Evolutionary conservation across 139 green algal species (phyloP).

Genomic region (Auxenochlorella pyrenoidosa): DNA sequence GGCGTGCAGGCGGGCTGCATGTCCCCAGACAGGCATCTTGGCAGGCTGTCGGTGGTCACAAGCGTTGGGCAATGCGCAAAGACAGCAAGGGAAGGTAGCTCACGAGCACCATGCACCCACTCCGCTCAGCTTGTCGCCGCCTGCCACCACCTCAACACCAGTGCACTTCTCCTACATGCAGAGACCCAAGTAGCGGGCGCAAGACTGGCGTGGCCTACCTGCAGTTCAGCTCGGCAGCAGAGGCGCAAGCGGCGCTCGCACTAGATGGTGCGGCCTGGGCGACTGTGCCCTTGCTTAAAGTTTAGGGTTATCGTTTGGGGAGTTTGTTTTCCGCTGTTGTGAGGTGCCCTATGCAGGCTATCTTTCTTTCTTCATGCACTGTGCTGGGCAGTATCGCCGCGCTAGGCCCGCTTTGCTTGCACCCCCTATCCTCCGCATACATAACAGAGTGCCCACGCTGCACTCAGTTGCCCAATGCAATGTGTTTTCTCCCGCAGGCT

Average conservation of each 20-base stretch:
- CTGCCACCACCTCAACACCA: neutral
- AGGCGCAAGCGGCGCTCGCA: constrained; percentile 28
- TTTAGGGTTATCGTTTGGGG: too few relatives aligned
- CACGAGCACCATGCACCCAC: neutral
- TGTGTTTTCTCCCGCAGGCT: constrained; percentile 19
- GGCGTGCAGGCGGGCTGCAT: neutral
- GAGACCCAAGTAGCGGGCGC: constrained; percentile 9
- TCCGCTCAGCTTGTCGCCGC: neutral
- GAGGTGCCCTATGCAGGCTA: neutral
- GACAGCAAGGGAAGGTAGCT: too few relatives aligned
- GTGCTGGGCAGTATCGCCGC: neutral
- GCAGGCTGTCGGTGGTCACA: too few relatives aligned
- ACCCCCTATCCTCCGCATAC: neutral
- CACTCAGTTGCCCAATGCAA: too few relatives aligned
- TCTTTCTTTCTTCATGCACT: neutral
- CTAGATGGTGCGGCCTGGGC: constrained; percentile 4
- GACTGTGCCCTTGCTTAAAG: too few relatives aligned
- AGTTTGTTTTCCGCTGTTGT: too few relatives aligned
- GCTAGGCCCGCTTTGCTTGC: neutral
- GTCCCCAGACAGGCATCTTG: too few relatives aligned
- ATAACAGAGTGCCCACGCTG: too few relatives aligned
- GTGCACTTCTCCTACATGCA: neutral
- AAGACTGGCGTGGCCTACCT: constrained; percentile 15
- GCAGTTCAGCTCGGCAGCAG: neutral
- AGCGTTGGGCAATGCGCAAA: neutral